Percentiles rank a stretch among this genome's conserved stretches.
These are phyloP conservation scores for Beauveria asiatica DNA, from an alignment of 2,329 filamentous ascomycete species.

Conservation along the genomic window DNA sequence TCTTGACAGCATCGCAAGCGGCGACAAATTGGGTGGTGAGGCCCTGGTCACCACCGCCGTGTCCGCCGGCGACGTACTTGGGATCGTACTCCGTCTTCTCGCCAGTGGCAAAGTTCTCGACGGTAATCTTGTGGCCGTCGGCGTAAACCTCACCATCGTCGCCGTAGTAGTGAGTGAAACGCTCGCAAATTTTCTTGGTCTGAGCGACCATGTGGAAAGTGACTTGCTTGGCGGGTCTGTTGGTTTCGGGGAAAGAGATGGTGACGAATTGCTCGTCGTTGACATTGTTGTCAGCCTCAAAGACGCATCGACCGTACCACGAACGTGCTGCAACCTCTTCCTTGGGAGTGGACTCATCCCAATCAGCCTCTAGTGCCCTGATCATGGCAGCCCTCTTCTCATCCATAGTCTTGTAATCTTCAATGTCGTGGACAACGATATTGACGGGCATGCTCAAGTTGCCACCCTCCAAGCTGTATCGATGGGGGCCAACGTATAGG, in stretches of 20 bases:
- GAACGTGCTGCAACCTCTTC: slow-evolving; percentile 43
- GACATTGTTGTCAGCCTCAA: slow-evolving; percentile 86
- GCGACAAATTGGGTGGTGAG: slow-evolving; percentile 74
- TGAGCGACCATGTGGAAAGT: slow-evolving; percentile 92
- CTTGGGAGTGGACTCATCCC: slow-evolving; percentile 39
- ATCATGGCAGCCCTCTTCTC: slow-evolving; percentile 33
- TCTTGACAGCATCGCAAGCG: slow-evolving; percentile 74
- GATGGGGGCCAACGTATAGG: slow-evolving; percentile 65
- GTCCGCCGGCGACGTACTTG: slow-evolving; percentile 27
- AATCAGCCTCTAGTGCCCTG: slow-evolving; percentile 42
- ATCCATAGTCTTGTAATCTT: slow-evolving; percentile 54
- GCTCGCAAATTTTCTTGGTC: slow-evolving; percentile 77
- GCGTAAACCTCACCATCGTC: slow-evolving; percentile 79
- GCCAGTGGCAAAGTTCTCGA: slow-evolving; percentile 49
- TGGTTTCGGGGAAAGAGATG: slow-evolving; percentile 71
- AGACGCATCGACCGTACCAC: slow-evolving; percentile 94
- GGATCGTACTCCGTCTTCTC: slow-evolving; percentile 23
- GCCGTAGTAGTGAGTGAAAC: slow-evolving; percentile 80
- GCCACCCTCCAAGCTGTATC: slow-evolving; percentile 51
- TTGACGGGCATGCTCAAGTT: slow-evolving; percentile 75
- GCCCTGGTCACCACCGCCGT: slow-evolving; percentile 38
- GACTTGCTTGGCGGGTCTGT: slow-evolving; percentile 68
- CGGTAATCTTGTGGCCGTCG: slow-evolving; percentile 66
- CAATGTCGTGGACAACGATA: slow-evolving; percentile 87
- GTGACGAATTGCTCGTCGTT: slow-evolving; percentile 89